These are phyloP conservation scores for Lasiosphaeria hispida DNA, from an alignment of 495 filamentous ascomycete species.

Conservation along the genomic window DNA sequence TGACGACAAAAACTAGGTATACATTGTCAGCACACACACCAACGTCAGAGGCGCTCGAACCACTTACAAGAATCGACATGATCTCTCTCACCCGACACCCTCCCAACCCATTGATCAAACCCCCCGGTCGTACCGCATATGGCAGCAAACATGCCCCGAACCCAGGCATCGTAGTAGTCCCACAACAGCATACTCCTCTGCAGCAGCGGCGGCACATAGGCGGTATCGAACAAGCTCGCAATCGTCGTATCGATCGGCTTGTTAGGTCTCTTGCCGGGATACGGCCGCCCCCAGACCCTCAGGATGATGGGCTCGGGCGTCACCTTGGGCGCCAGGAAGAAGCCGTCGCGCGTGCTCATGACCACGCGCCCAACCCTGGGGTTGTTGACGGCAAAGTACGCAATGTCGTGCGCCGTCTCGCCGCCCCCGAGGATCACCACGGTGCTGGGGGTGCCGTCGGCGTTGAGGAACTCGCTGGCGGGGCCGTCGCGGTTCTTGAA, in stretches of 20 bases:
- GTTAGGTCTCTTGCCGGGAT: slow-evolving; percentile 21
- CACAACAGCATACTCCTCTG: slow-evolving; percentile 29
- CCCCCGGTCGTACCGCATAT: slow-evolving; percentile 34
- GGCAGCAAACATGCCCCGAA: slow-evolving; percentile 31
- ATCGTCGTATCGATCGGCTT: slow-evolving; percentile 40
- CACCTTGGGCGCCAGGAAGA: slow-evolving; percentile 35
- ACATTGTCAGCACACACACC: background rate
- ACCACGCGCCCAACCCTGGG: slow-evolving; percentile 30
- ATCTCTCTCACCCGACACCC: slow-evolving; percentile 18
- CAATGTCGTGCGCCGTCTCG: slow-evolving; percentile 40
- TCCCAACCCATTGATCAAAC: slow-evolving; percentile 41
- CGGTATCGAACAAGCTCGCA: slow-evolving; percentile 45
- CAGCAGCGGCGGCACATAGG: slow-evolving; percentile 42
- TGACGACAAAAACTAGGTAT: slow-evolving; percentile 29
- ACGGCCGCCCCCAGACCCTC: background rate
- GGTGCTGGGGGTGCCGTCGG: slow-evolving; percentile 19
- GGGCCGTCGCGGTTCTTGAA: slow-evolving; percentile 31
- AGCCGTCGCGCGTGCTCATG: slow-evolving; percentile 38
- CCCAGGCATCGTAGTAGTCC: slow-evolving; percentile 35
- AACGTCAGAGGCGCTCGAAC: background rate
- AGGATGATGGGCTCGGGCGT: slow-evolving; percentile 19
- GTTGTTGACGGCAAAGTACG: slow-evolving; percentile 35
- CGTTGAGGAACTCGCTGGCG: slow-evolving; percentile 23
- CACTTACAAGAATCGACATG: slow-evolving; percentile 15
- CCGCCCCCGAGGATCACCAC: slow-evolving; percentile 38